Percentiles rank a stretch among this genome's conserved stretches.
Evolutionary conservation across 1,284 basidiomycete genomes (phyloP).

Genomic region (Moniliophthora roreri): DNA sequence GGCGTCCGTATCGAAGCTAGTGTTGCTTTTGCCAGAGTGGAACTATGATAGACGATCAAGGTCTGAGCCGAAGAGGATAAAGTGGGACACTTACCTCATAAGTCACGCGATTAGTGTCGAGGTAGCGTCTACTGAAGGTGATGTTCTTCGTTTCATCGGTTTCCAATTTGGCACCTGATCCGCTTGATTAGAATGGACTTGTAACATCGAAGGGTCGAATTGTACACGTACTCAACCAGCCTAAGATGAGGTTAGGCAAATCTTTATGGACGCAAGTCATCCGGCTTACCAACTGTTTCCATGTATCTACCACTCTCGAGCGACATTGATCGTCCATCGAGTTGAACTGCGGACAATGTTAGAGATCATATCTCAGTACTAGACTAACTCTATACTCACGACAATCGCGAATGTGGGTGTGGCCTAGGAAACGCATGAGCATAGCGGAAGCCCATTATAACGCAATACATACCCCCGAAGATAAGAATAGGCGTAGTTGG

Average conservation of each 20-base stretch:
- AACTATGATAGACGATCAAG: conserved; percentile 41
- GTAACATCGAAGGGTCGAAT: no score
- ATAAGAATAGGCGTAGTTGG: conserved; percentile 76
- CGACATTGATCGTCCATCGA: conserved; percentile 65
- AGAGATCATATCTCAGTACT: conserved; percentile 1
- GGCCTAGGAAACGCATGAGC: conserved; percentile 15
- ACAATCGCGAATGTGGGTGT: conserved; percentile 49
- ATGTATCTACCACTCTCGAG: conserved; percentile 85
- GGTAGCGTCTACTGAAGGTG: conserved; percentile 66
- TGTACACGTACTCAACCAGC: background rate
- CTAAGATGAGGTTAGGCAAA: background rate
- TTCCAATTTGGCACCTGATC: conserved; percentile 52
- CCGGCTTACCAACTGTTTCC: conserved; percentile 73
- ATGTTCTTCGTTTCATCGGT: conserved; percentile 41
- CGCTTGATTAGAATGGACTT: background rate
- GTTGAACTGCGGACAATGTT: conserved; percentile 40
- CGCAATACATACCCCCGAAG: conserved; percentile 57
- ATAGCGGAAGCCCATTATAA: background rate
- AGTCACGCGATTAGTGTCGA: conserved; percentile 73
- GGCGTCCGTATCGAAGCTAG: conserved; percentile 53
- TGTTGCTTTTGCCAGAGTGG: conserved; percentile 46
- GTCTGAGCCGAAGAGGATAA: background rate
- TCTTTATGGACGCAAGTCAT: background rate
- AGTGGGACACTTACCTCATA: conserved; percentile 49
- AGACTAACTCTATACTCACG: conserved; percentile 17